Evolutionary conservation across 2,329 filamentous ascomycete species (phyloP).

Genomic region (Monilinia vaccinii-corymbosi): DNA sequence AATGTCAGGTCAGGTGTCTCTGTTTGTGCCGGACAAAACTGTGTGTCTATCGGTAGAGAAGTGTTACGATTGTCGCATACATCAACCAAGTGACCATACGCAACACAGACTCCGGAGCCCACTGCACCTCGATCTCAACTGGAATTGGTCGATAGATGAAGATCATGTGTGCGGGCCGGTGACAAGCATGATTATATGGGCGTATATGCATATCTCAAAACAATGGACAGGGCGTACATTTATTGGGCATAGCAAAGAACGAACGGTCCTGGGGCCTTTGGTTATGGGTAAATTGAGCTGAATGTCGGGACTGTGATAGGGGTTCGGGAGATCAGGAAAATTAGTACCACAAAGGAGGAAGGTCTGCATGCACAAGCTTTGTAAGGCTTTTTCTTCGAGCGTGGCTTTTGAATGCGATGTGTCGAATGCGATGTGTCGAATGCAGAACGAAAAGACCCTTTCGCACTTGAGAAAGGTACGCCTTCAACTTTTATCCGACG

Average conservation of each 20-base stretch:
- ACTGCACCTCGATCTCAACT: background rate
- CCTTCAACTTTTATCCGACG: background rate
- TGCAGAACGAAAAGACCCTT: background rate
- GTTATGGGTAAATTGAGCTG: background rate
- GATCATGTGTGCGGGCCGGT: background rate
- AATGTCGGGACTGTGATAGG: background rate
- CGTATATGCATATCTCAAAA: background rate
- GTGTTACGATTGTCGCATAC: background rate
- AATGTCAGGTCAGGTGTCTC: background rate
- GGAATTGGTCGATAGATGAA: background rate
- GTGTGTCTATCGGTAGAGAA: background rate
- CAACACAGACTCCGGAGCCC: no score
- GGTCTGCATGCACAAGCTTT: background rate
- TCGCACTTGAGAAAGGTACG: background rate
- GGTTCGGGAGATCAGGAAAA: background rate
- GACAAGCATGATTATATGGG: background rate
- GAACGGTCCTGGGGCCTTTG: background rate
- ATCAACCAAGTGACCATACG: background rate
- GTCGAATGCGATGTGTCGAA: background rate
- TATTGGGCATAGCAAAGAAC: background rate
- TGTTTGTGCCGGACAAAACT: background rate
- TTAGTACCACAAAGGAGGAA: no score
- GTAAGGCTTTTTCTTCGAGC: background rate
- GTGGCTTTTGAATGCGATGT: background rate
- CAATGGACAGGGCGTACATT: background rate